phyloP scores from a whole-genome alignment of 495 filamentous ascomycete genomes.

The Xanthoparmelia taractica region DNA sequence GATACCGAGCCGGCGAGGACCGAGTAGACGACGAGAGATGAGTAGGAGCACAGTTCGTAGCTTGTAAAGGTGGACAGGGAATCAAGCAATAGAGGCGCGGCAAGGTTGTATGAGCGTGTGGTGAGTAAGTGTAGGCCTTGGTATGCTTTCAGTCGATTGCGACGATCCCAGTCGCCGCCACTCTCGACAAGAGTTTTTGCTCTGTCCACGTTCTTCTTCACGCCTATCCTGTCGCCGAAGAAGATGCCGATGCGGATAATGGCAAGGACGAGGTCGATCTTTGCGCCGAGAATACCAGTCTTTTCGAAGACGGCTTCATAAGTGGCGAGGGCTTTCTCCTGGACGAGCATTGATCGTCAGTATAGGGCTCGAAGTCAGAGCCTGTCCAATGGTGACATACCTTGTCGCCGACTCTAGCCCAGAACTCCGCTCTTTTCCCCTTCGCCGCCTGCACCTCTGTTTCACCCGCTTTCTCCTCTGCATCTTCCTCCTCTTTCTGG shows the following conservation, averaged over 20 bases:
- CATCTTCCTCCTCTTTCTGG: constrained; percentile 93
- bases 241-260: constrained; percentile 94
- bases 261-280: constrained; percentile 92
- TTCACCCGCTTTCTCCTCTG: constrained; percentile 88
- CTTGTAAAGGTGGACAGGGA: constrained; percentile 97
- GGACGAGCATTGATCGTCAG: constrained; percentile 1
- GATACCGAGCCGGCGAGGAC: constrained; percentile 91
- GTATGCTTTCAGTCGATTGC: constrained; percentile 97
- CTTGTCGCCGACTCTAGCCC: constrained; percentile 90
- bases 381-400: too few species aligned
- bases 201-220: constrained; percentile 88
- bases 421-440: constrained; percentile 93
- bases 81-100: constrained; percentile 89
- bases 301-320: constrained; percentile 92
- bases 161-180: constrained; percentile 95
- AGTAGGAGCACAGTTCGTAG: constrained; percentile 95
- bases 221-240: constrained; percentile 81
- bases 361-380: too few species aligned
- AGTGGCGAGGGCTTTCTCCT: constrained; percentile 88
- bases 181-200: constrained; percentile 84
- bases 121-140: constrained; percentile 90
- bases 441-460: constrained; percentile 87
- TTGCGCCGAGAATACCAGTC: constrained; percentile 86
- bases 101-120: constrained; percentile 77
- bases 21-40: constrained; percentile 86